Evolutionary conservation across 169 alveolate species (phyloP).

Genomic region (Toxoplasma gondii): DNA sequence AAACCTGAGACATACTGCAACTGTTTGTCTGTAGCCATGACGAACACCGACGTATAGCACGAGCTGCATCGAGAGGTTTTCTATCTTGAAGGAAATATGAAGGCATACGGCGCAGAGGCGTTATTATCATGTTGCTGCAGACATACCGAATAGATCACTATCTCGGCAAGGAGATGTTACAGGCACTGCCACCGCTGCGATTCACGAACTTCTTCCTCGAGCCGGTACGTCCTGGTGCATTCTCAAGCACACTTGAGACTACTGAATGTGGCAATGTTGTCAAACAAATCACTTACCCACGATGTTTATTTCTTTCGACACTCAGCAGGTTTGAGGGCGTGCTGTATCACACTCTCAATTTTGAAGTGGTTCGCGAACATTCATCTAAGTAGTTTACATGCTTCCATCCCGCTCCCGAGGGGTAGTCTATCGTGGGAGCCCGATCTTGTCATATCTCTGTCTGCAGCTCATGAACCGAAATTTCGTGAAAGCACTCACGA

Average conservation of each 20-base stretch:
- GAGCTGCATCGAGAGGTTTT: too few relatives aligned
- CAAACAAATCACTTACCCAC: too few relatives aligned
- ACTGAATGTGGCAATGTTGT: neutral
- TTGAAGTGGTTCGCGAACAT: neutral
- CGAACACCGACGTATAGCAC: too few relatives aligned
- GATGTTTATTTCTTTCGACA: neutral
- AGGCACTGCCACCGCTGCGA: conserved; percentile 71
- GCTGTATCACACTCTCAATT: neutral
- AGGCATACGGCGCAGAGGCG: too few relatives aligned
- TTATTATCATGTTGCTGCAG: neutral
- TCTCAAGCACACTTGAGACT: neutral
- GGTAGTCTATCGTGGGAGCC: too few relatives aligned
- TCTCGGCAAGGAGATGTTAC: conserved; percentile 79
- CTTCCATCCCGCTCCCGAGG: too few relatives aligned
- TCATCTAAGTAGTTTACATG: too few relatives aligned
- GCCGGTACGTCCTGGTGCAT: conserved; percentile 35
- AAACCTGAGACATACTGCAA: too few relatives aligned
- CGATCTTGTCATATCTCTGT: too few relatives aligned
- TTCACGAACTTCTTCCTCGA: conserved; percentile 73
- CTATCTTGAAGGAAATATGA: too few relatives aligned
- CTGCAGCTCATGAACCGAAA: conserved; percentile 72
- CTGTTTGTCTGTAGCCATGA: too few relatives aligned
- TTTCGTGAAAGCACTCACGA: conserved; percentile 70
- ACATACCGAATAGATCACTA: conserved; percentile 80
- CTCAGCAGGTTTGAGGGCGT: neutral